These are phyloP conservation scores for Saccharomycopsis fermentans DNA, from an alignment of 805 yeast genomes.

Conservation along the genomic window DNA sequence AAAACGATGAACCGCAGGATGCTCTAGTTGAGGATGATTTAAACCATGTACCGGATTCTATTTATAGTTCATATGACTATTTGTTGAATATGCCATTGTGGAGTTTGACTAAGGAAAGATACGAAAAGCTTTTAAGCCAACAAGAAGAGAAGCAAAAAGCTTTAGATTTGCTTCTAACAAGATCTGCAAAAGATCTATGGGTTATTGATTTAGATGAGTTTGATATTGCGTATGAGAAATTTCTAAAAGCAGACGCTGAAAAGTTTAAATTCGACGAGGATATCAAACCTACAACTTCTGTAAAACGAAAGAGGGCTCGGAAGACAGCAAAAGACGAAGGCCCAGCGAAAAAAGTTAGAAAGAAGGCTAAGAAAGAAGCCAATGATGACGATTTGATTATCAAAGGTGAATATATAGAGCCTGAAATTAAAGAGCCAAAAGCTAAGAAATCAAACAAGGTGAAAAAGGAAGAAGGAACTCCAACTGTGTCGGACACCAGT, in stretches of 20 bases:
- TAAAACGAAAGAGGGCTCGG: conserved; percentile 11
- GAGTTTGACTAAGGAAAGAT: conserved; percentile 86
- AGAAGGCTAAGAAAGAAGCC: conserved; percentile 1
- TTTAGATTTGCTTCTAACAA: conserved; percentile 50
- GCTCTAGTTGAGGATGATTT: conserved; percentile 23
- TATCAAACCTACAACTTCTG: neutral
- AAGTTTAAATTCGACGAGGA: conserved; percentile 25
- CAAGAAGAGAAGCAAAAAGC: conserved; percentile 64
- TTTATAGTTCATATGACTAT: conserved; percentile 68
- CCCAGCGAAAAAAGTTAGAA: conserved; percentile 6
- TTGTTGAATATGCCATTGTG: conserved; percentile 86
- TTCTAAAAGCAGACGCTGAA: conserved; percentile 54
- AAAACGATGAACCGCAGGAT: conserved; percentile 31
- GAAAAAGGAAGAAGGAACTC: conserved; percentile 13
- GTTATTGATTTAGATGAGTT: conserved; percentile 70
- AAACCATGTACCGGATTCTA: conserved; percentile 37
- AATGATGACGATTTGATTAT: conserved; percentile 1
- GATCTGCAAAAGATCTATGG: conserved; percentile 86
- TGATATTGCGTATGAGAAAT: conserved; percentile 52
- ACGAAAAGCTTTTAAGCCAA: conserved; percentile 67
- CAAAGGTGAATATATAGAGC: conserved; percentile 14
- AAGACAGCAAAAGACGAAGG: conserved; percentile 11
- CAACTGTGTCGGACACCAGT: conserved; percentile 5
- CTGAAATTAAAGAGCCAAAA: conserved; percentile 13
- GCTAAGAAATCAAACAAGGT: conserved; percentile 6